phyloP scores from a whole-genome alignment of 805 yeast species.

The Teunomyces kruisii region DNA sequence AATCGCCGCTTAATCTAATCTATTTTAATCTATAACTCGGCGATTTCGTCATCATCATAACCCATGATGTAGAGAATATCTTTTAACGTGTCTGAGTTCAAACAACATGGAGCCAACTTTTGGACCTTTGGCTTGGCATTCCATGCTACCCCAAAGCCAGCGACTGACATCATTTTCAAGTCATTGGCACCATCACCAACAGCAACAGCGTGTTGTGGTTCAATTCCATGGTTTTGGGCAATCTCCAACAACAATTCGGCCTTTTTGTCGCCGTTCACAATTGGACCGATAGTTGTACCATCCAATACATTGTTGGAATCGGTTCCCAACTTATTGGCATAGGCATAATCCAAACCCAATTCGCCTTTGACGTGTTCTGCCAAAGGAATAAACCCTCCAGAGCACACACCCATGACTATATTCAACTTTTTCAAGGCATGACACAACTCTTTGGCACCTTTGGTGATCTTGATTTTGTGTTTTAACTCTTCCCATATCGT shows the following conservation, averaged over 20 bases:
- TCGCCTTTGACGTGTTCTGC: conserved; percentile 71
- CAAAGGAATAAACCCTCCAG: conserved; percentile 93
- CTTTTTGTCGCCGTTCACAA: conserved; percentile 85
- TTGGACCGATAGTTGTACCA: conserved; percentile 76
- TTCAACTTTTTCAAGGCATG: conserved; percentile 60
- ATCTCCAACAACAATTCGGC: conserved; percentile 68
- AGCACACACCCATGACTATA: conserved; percentile 76
- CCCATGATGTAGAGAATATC: conserved; percentile 86
- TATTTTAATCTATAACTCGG: conserved; percentile 14
- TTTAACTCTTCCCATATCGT: conserved; percentile 79
- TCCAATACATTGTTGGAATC: conserved; percentile 53
- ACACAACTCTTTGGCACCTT: conserved; percentile 78
- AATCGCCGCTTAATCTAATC: conserved; percentile 20
- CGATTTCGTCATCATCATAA: conserved; percentile 56
- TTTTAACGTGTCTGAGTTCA: conserved; percentile 70
- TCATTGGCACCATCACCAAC: conserved; percentile 99
- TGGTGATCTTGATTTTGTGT: conserved; percentile 68
- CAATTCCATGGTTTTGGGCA: conserved; percentile 54
- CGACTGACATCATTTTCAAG: conserved; percentile 83
- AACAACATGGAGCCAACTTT: conserved; percentile 71
- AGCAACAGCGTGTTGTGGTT: conserved; percentile 61
- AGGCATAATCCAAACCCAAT: conserved; percentile 80
- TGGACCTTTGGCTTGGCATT: conserved; percentile 95
- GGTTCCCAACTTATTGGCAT: conserved; percentile 66
- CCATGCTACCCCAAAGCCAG: conserved; percentile 97